phyloP scores from a whole-genome alignment of 1,284 basidiomycete genomes.

The Heliocybe sulcata region DNA sequence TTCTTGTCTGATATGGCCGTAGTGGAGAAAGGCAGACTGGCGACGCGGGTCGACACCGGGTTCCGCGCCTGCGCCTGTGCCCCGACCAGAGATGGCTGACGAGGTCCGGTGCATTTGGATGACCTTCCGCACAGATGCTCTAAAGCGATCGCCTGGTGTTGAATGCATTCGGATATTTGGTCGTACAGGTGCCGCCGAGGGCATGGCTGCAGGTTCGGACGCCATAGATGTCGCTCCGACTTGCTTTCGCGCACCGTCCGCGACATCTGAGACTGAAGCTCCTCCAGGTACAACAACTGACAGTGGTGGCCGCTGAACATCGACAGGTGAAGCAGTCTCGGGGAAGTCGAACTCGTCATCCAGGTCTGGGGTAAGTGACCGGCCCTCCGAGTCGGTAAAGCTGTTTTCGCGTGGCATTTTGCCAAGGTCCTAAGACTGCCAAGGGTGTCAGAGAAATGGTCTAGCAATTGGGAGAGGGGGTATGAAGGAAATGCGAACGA shows the following conservation, averaged over 20 bases:
- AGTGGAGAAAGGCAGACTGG: slow-evolving; percentile 7
- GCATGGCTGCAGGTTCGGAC: neutral
- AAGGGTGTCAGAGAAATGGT: neutral
- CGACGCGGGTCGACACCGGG: slow-evolving; percentile 16
- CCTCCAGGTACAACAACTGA: neutral
- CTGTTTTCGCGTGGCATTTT: slow-evolving; percentile 51
- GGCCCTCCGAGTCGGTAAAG: slow-evolving; percentile 48
- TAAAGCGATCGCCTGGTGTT: slow-evolving; percentile 6
- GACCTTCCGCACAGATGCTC: slow-evolving; percentile 11
- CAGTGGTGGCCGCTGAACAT: neutral
- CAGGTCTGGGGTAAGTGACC: slow-evolving; percentile 50
- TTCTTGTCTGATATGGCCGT: slow-evolving; percentile 14
- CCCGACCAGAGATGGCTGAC: slow-evolving; percentile 1
- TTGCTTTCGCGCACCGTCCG: neutral
- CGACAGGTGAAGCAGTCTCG: neutral
- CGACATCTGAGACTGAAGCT: neutral
- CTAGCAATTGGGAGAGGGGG: too few relatives aligned
- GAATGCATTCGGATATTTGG: neutral
- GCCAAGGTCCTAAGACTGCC: neutral
- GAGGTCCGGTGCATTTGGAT: slow-evolving; percentile 13
- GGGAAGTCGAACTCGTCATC: slow-evolving; percentile 19
- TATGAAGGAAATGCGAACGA: too few relatives aligned
- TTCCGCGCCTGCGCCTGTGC: slow-evolving; percentile 11
- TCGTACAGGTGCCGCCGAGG: neutral
- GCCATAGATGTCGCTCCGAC: neutral